Conservation (phyloP, 306 rosid species). For the Cyamopsis tetragonoloba region DNA sequence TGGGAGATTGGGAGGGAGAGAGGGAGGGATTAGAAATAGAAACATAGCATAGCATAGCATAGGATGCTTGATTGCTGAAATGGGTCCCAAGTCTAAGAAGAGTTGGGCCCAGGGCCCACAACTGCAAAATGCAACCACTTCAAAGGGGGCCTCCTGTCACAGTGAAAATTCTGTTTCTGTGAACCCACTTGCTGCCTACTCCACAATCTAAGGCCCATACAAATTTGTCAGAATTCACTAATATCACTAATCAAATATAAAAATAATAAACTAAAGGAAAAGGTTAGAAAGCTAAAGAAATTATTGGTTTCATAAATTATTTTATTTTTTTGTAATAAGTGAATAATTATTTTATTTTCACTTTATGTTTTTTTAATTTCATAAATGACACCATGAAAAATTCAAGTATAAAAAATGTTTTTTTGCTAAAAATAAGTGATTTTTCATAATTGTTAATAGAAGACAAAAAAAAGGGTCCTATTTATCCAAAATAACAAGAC, state of each 20-base stretch:
- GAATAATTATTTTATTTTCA: neutral
- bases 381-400: too few species aligned
- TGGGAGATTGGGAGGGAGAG: too few species aligned
- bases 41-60: too few species aligned
- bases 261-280: slow-evolving; percentile 4
- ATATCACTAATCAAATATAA: too few species aligned
- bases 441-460: too few species aligned
- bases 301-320: neutral
- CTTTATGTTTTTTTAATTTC: too few species aligned
- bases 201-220: slow-evolving; percentile 39
- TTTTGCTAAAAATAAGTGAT: too few species aligned
- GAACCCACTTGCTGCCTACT: slow-evolving; percentile 35
- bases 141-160: slow-evolving; percentile 32
- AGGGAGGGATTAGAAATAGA: neutral
- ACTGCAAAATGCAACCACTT: slow-evolving; percentile 30
- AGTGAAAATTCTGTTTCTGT: neutral
- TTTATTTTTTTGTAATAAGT: too few species aligned
- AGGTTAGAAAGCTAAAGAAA: neutral
- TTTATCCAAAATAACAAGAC: neutral
- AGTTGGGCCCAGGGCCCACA: slow-evolving; percentile 42
- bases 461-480: too few species aligned
- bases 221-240: slow-evolving; percentile 18
- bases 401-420: neutral
- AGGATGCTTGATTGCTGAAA: slow-evolving; percentile 37
- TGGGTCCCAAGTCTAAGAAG: slow-evolving; percentile 25